phyloP scores from a whole-genome alignment of 2,329 filamentous ascomycete genomes.

The Fusarium sp. region DNA sequence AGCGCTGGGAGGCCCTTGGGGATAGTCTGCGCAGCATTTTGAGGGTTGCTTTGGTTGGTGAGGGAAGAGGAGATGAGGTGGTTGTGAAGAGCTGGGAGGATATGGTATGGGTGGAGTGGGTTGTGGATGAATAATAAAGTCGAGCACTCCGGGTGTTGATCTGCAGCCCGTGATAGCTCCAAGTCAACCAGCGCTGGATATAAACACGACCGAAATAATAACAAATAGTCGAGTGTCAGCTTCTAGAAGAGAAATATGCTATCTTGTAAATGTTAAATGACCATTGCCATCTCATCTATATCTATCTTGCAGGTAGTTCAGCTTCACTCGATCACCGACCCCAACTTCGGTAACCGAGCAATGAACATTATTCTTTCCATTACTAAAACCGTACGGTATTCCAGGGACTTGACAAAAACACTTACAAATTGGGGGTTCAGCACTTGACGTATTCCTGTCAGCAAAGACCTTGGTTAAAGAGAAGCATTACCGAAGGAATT shows the following conservation, averaged over 20 bases:
- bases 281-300: neutral
- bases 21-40: constrained; percentile 51
- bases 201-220: too few relatives aligned
- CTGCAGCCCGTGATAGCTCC: constrained; percentile 20
- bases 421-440: neutral
- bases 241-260: too few relatives aligned
- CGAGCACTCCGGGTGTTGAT: constrained; percentile 6
- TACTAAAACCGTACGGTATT: constrained; percentile 1
- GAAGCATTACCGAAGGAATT: constrained; percentile 46
- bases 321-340: constrained; percentile 36
- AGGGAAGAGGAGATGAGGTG: neutral
- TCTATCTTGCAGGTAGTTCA: neutral
- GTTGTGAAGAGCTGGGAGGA: neutral
- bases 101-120: neutral
- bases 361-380: neutral
- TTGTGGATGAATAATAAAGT: constrained; percentile 41
- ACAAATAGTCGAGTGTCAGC: too few relatives aligned
- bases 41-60: neutral
- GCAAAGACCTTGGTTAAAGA: constrained; percentile 44
- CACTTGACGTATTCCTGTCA: constrained; percentile 11
- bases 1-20: constrained; percentile 47
- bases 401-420: constrained; percentile 12
- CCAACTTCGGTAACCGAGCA: constrained; percentile 25
- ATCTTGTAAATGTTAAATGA: too few relatives aligned
- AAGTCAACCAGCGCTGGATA: neutral